Percentiles rank a stretch among this genome's conserved stretches.
These are phyloP conservation scores for Neurospora discreta DNA, from an alignment of 495 filamentous ascomycete genomes.

Conservation along the genomic window DNA sequence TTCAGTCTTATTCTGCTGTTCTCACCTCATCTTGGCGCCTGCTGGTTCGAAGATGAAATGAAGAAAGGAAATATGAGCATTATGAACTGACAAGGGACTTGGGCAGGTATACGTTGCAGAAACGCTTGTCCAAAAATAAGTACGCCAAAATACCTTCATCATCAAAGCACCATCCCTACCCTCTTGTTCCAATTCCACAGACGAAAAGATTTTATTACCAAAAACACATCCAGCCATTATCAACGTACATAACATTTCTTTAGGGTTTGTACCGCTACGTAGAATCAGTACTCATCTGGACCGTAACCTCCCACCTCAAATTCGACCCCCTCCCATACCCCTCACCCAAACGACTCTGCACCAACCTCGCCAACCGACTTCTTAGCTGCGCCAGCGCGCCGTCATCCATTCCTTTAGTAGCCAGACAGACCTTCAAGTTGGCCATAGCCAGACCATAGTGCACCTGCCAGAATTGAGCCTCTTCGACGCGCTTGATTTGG, in stretches of 20 bases:
- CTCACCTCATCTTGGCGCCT: neutral
- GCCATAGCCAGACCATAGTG: constrained; percentile 96
- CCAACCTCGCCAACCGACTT: constrained; percentile 61
- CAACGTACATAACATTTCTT: neutral
- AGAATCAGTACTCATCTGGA: constrained; percentile 30
- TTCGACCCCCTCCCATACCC: constrained; percentile 70
- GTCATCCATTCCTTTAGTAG: constrained; percentile 38
- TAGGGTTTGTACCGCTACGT: neutral
- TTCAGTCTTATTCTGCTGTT: neutral
- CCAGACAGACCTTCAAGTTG: constrained; percentile 69
- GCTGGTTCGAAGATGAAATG: neutral
- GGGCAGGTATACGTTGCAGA: neutral
- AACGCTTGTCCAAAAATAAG: neutral
- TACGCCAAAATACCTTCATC: neutral
- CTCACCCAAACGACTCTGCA: constrained; percentile 78
- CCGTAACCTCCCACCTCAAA: constrained; percentile 77
- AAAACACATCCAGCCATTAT: neutral
- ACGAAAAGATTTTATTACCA: neutral
- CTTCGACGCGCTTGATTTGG: constrained; percentile 63
- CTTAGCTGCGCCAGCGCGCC: constrained; percentile 57
- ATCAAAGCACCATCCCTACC: neutral
- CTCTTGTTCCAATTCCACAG: neutral
- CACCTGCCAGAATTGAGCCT: constrained; percentile 95
- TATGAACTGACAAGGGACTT: neutral
- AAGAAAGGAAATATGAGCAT: neutral